phyloP scores from a whole-genome alignment of 192 early-diverging fungal species.

The Backusella liffmaniae region DNA sequence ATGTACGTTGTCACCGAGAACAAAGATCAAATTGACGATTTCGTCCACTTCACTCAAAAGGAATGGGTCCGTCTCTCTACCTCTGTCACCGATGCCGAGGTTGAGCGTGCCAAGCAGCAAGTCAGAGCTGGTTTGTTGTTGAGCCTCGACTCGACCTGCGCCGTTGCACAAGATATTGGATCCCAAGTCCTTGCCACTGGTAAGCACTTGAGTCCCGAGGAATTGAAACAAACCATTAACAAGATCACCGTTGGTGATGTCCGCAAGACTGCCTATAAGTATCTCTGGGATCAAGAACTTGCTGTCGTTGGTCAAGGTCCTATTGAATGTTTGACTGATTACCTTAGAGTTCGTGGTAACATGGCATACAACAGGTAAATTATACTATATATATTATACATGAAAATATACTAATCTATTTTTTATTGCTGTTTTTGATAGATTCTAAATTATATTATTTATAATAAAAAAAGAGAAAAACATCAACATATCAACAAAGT shows the following conservation, averaged over 20 bases:
- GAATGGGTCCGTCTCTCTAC: constrained; percentile 94
- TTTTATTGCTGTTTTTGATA: background rate
- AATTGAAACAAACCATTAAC: constrained; percentile 86
- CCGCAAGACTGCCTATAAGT: constrained; percentile 82
- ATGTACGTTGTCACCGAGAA: constrained; percentile 92
- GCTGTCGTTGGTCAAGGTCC: constrained; percentile 79
- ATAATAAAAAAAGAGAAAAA: constrained; percentile 12
- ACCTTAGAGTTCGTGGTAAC: constrained; percentile 82
- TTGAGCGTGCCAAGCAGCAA: constrained; percentile 98
- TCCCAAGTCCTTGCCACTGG: constrained; percentile 92
- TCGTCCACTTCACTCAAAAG: constrained; percentile 86
- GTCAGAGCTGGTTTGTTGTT: constrained; percentile 92
- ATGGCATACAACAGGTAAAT: constrained; percentile 78
- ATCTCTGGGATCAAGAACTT: constrained; percentile 92
- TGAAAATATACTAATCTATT: background rate
- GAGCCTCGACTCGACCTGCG: constrained; percentile 87
- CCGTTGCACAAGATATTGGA: constrained; percentile 97
- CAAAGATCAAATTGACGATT: constrained; percentile 79
- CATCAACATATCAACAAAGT: background rate
- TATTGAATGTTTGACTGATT: constrained; percentile 92
- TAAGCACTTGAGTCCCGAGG: constrained; percentile 84
- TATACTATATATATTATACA: background rate
- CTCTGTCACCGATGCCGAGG: constrained; percentile 83
- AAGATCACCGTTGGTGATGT: constrained; percentile 82
- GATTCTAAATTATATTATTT: constrained; percentile 16